A percentile compares a stretch with the other conserved stretches of the same genome.
Conservation (phyloP, 306 rosid genomes). For the Phaseolus lunatus region DNA sequence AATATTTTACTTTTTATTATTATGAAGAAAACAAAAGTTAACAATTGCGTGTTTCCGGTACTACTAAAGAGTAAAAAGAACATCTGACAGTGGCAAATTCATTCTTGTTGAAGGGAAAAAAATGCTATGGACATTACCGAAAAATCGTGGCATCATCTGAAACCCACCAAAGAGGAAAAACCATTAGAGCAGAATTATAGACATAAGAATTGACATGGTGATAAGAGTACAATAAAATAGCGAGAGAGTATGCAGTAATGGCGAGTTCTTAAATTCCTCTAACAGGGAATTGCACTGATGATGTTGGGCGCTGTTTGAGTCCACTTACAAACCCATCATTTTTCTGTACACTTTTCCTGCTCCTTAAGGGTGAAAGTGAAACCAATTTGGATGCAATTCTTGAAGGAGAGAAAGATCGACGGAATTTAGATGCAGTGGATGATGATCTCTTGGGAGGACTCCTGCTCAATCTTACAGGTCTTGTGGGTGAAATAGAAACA, state of each 20-base stretch:
- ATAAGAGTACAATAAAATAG: slow-evolving; percentile 1
- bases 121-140: slow-evolving; percentile 38
- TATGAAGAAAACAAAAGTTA: no score
- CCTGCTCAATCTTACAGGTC: slow-evolving; percentile 49
- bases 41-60: no score
- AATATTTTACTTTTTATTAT: no score
- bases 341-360: slow-evolving; percentile 61
- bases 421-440: slow-evolving; percentile 68
- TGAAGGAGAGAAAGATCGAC: slow-evolving; percentile 89
- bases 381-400: slow-evolving; percentile 80
- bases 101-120: no score
- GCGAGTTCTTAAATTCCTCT: slow-evolving; percentile 50
- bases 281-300: slow-evolving; percentile 53
- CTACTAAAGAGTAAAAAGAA: no score
- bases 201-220: slow-evolving; percentile 57
- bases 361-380: slow-evolving; percentile 86
- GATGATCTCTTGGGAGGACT: slow-evolving; percentile 73
- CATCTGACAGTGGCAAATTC: no score
- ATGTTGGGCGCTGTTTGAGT: slow-evolving; percentile 67
- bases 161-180: background rate
- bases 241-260: background rate
- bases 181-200: slow-evolving; percentile 48
- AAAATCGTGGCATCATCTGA: slow-evolving; percentile 33
- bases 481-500: slow-evolving; percentile 62
- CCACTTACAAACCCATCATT: slow-evolving; percentile 63